These are phyloP conservation scores for Penicillium robsamsonii DNA, from an alignment of 495 filamentous ascomycete species.

Conservation along the genomic window DNA sequence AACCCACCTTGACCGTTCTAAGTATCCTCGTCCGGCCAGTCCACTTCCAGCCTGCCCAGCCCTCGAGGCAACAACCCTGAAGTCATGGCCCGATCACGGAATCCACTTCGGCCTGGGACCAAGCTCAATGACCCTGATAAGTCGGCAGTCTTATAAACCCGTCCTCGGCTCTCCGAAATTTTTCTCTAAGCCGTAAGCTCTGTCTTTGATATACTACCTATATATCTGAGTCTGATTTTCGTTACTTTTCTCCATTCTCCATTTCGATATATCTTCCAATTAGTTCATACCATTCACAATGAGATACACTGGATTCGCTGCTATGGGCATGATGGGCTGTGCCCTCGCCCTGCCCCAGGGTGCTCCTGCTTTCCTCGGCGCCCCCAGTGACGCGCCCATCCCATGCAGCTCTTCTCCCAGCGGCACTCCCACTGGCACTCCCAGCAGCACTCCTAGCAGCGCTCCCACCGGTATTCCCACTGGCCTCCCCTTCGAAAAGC, in stretches of 20 bases:
- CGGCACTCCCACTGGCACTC: not conserved
- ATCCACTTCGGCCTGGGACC: constrained; percentile 8
- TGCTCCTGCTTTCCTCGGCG: constrained; percentile 1
- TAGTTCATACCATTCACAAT: constrained; percentile 15
- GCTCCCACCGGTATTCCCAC: not conserved
- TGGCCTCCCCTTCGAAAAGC: not conserved
- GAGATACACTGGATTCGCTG: constrained; percentile 23
- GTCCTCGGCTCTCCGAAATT: not conserved
- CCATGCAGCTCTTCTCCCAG: not conserved
- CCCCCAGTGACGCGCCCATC: constrained; percentile 2
- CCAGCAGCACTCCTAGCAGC: too few relatives aligned
- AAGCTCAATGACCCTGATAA: not conserved
- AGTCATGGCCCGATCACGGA: constrained; percentile 22
- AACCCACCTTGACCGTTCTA: not conserved
- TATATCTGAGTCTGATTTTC: constrained; percentile 5
- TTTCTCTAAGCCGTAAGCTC: not conserved
- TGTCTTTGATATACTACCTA: constrained; percentile 8
- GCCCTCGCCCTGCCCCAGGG: constrained; percentile 27
- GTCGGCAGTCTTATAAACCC: constrained; percentile 17
- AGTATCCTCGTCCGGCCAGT: not conserved
- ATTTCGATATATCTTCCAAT: constrained; percentile 4
- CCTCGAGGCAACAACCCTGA: constrained; percentile 11
- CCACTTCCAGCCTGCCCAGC: constrained; percentile 6
- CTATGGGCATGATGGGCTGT: constrained; percentile 29
- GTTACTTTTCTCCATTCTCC: constrained; percentile 5